Percentiles rank a stretch among this genome's conserved stretches.
Conservation (phyloP, 164 flowering plant genomes). For the Dillenia suffruticosa region DNA sequence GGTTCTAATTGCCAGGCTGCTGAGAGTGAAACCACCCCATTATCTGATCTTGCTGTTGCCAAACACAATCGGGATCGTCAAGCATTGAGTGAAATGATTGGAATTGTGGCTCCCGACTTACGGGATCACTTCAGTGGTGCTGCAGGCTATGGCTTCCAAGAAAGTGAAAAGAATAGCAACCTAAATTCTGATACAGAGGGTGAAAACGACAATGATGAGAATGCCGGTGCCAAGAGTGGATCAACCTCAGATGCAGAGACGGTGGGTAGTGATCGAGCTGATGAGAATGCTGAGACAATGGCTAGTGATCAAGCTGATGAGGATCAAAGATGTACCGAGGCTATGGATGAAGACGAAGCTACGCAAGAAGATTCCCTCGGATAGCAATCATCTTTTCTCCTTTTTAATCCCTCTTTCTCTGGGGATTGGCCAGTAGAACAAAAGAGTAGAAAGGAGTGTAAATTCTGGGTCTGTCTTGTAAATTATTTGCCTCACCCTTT, state of each 20-base stretch:
- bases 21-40: slow-evolving; percentile 57
- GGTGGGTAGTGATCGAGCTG: slow-evolving; percentile 27
- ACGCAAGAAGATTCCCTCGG: slow-evolving; percentile 52
- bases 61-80: slow-evolving; percentile 40
- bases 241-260: slow-evolving; percentile 49
- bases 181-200: slow-evolving; percentile 19
- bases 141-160: slow-evolving; percentile 10
- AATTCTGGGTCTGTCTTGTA: background rate
- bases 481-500: no score
- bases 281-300: slow-evolving; percentile 35
- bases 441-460: background rate
- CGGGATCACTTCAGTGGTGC: slow-evolving; percentile 40
- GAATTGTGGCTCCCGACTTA: slow-evolving; percentile 75
- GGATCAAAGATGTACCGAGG: slow-evolving; percentile 6
- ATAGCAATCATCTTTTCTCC: slow-evolving; percentile 11
- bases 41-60: slow-evolving; percentile 17
- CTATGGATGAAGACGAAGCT: slow-evolving; percentile 41
- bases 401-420: no score
- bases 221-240: slow-evolving; percentile 15
- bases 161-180: slow-evolving; percentile 20
- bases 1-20: slow-evolving; percentile 45
- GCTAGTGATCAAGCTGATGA: slow-evolving; percentile 23
- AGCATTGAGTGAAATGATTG: slow-evolving; percentile 70
- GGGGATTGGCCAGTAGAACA: no score
- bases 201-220: slow-evolving; percentile 3